These are phyloP conservation scores for Botrytis cinerea DNA, from an alignment of 2,329 filamentous ascomycete genomes.

Conservation along the genomic window DNA sequence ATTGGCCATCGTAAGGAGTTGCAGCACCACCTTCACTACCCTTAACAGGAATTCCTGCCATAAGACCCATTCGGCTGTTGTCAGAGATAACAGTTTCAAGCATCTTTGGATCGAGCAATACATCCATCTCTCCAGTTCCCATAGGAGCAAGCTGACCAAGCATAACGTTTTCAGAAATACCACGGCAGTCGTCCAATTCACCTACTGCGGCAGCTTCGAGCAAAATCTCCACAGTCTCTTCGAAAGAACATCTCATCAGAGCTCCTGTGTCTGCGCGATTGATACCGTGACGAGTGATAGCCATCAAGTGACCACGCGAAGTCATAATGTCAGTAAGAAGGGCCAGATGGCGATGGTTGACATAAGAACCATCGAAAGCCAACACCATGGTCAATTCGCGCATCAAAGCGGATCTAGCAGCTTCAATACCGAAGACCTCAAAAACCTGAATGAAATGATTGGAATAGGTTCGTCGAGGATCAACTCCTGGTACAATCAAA, in stretches of 20 bases:
- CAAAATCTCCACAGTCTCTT: constrained; percentile 98
- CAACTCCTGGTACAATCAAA: constrained; percentile 83
- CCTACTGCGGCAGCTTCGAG: constrained; percentile 92
- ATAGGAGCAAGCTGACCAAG: constrained; percentile 95
- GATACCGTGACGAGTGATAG: constrained; percentile 97
- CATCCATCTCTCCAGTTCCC: constrained; percentile 94
- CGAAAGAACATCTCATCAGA: constrained; percentile 98
- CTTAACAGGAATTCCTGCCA: constrained; percentile 77
- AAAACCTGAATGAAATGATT: constrained; percentile 96
- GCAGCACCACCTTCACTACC: constrained; percentile 79
- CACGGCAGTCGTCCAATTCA: constrained; percentile 95
- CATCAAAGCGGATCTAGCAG: constrained; percentile 81
- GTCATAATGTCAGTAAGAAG: constrained; percentile 98
- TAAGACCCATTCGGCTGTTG: constrained; percentile 81
- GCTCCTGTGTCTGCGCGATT: constrained; percentile 97
- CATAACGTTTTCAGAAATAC: constrained; percentile 99
- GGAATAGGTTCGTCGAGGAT: constrained; percentile 81
- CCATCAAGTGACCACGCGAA: constrained; percentile 88
- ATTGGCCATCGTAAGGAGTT: constrained; percentile 90
- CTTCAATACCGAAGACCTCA: constrained; percentile 94
- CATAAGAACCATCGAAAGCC: constrained; percentile 98
- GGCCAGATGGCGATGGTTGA: constrained; percentile 97
- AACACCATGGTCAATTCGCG: constrained; percentile 89
- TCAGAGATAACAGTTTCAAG: constrained; percentile 92
- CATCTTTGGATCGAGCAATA: constrained; percentile 92